Conservation (phyloP, 768 basidiomycete species). For the Udeniomyces megalosporus region DNA sequence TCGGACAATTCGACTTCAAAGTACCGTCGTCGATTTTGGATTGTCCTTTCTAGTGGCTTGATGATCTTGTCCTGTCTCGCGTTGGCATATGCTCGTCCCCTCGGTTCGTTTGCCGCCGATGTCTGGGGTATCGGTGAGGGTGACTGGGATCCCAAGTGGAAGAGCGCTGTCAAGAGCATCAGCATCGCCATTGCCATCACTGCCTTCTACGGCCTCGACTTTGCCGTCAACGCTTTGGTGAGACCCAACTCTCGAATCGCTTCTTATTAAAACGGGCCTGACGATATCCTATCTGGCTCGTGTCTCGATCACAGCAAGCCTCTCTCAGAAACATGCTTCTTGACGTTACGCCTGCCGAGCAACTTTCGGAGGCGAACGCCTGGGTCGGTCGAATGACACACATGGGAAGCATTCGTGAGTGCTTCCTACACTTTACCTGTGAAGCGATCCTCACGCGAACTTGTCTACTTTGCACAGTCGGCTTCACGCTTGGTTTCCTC, state of each 20-base stretch:
- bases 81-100: slow-evolving; percentile 64
- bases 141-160: slow-evolving; percentile 70
- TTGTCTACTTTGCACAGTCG: slow-evolving; percentile 49
- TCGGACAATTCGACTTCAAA: slow-evolving; percentile 85
- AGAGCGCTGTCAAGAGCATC: slow-evolving; percentile 42
- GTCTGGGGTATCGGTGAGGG: slow-evolving; percentile 56
- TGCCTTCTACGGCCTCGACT: slow-evolving; percentile 87
- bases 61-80: slow-evolving; percentile 60
- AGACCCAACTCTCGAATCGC: slow-evolving; percentile 48
- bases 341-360: slow-evolving; percentile 73
- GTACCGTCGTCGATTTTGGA: slow-evolving; percentile 87
- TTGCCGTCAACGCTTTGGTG: slow-evolving; percentile 76
- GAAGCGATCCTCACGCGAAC: background rate
- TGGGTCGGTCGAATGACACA: slow-evolving; percentile 51
- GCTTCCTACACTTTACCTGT: background rate
- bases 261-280: slow-evolving; percentile 32
- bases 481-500: slow-evolving; percentile 82
- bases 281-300: no score
- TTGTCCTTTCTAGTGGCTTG: slow-evolving; percentile 67
- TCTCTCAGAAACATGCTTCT: slow-evolving; percentile 45
- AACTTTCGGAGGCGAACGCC: slow-evolving; percentile 85
- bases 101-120: slow-evolving; percentile 62
- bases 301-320: slow-evolving; percentile 10
- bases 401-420: slow-evolving; percentile 54
- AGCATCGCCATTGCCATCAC: slow-evolving; percentile 74